Percentiles rank a stretch among this genome's conserved stretches.
phyloP scores from a whole-genome alignment of 495 filamentous ascomycete genomes.

The Ascodesmis nigricans region DNA sequence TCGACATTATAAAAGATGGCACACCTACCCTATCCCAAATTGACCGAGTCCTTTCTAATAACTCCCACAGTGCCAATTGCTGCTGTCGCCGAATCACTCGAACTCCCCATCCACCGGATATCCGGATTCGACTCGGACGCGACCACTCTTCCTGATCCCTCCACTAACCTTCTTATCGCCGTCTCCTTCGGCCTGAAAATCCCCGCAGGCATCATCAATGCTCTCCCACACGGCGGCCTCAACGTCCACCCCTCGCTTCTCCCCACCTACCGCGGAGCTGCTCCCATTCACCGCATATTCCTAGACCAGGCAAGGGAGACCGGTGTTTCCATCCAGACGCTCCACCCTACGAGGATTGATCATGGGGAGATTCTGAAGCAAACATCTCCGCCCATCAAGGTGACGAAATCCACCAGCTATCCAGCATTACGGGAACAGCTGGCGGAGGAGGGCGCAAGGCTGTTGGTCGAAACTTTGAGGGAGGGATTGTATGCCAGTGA shows the following conservation, averaged over 20 bases:
- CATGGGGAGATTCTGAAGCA: conserved; percentile 52
- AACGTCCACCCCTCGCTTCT: conserved; percentile 92
- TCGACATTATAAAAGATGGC: conserved; percentile 53
- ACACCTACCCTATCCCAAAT: too few species aligned
- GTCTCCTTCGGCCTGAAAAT: conserved; percentile 93
- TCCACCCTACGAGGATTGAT: conserved; percentile 56
- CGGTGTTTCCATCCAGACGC: conserved; percentile 65
- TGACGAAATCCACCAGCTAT: conserved; percentile 18
- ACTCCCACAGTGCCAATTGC: conserved; percentile 1
- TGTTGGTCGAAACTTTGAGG: conserved; percentile 40
- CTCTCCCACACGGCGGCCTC: conserved; percentile 57
- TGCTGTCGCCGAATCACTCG: conserved; percentile 35
- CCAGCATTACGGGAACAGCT: conserved; percentile 24
- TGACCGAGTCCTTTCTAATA: conserved; percentile 1
- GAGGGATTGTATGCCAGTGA: conserved; percentile 38
- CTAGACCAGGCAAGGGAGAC: conserved; percentile 33
- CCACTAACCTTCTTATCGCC: conserved; percentile 76
- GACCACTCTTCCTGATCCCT: too few species aligned
- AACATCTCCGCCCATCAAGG: conserved; percentile 16
- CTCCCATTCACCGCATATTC: conserved; percentile 60
- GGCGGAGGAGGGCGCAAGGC: conserved; percentile 31
- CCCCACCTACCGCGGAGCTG: conserved; percentile 35
- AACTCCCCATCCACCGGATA: conserved; percentile 46
- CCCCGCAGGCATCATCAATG: conserved; percentile 47
- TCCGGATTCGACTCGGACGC: conserved; percentile 40